Evolutionary conservation across 1,139 yeast genomes (phyloP), one percentile per base, ranked within the genome.

Genomic region (Pichia sp.): DNA sequence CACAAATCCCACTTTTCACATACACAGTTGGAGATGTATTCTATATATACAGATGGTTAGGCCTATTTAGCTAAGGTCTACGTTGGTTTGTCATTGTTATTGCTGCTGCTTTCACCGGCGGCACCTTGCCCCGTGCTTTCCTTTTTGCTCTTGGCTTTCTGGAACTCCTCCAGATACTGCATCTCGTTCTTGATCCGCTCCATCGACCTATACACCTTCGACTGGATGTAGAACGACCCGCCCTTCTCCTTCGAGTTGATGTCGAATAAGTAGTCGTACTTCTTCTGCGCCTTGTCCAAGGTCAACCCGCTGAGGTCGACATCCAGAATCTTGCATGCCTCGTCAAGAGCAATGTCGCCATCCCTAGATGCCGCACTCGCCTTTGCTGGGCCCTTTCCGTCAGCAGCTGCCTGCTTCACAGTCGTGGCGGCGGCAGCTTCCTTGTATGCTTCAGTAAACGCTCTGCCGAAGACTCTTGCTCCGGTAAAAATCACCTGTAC

Each of bases 381-480:
- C 51, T 81, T 83, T 41, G 78, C 76, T 12, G 85, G 78, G 43
- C 77, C 75, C 75, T 53, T 77, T 4, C 49, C 54, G 70, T 55
- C 48, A 0, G 73, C 70, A 31, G 79, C 75, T 20, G 95, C 89
- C 54, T 79, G 74, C 62, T 81, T 81, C 51, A 86, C 81, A 7
- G 90, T 88, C 9, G 90, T 81, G 44, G 90, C 91, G 55, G 88
- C 85, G 17, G 97, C 96, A 1, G 99, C 98, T 73, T 93, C 98
- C 66, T 86, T 87, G 77, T 92, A 93, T 0, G 99, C 98, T 70
- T 91, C 97, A n/a, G 92, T 81, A 71, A 93, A 93, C 0, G 99
- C 99, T 63, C 89, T 82, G 53, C 98, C 98, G 68, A 93, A 91
- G 46, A 93, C 98, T 60, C 90, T 85, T 12, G 98, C 95, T 55